These are phyloP conservation scores for Salix udensis DNA, from an alignment of 345 rosid species.

Conservation along the genomic window DNA sequence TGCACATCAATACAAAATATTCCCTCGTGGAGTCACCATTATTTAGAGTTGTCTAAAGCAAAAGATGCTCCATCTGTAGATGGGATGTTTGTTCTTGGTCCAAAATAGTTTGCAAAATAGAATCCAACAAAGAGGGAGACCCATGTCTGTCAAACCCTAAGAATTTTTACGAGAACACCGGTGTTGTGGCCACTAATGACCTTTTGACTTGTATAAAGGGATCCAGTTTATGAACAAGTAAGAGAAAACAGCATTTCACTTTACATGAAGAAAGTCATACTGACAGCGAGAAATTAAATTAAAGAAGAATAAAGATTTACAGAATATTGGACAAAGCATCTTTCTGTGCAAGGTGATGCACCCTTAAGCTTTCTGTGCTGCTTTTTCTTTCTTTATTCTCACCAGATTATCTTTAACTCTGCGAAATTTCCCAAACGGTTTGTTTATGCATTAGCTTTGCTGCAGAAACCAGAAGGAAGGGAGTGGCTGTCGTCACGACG, in stretches of 20 bases:
- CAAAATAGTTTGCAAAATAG: neutral
- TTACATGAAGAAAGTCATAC: neutral
- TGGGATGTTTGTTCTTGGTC: neutral
- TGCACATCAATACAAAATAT: neutral
- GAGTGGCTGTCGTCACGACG: neutral
- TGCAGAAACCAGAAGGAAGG: slow-evolving; percentile 14
- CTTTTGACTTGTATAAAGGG: neutral
- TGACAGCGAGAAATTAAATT: slow-evolving; percentile 5
- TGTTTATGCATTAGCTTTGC: slow-evolving; percentile 2
- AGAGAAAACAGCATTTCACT: neutral
- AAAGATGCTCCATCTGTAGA: neutral
- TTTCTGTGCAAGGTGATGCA: slow-evolving; percentile 32
- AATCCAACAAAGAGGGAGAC: neutral
- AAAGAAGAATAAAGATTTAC: slow-evolving; percentile 34
- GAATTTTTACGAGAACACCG: neutral
- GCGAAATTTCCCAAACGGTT: slow-evolving; percentile 4
- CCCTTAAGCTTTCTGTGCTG: slow-evolving; percentile 13
- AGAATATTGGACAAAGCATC: slow-evolving; percentile 36
- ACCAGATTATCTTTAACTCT: slow-evolving; percentile 10
- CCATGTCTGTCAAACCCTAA: neutral
- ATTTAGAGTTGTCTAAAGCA: neutral
- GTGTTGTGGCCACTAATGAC: neutral
- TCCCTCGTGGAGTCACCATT: neutral
- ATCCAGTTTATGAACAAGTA: neutral
- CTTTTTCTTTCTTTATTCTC: slow-evolving; percentile 27